Evolutionary conservation across 2,329 filamentous ascomycete species (phyloP).

Genomic region (Aspergillaceae sp.): DNA sequence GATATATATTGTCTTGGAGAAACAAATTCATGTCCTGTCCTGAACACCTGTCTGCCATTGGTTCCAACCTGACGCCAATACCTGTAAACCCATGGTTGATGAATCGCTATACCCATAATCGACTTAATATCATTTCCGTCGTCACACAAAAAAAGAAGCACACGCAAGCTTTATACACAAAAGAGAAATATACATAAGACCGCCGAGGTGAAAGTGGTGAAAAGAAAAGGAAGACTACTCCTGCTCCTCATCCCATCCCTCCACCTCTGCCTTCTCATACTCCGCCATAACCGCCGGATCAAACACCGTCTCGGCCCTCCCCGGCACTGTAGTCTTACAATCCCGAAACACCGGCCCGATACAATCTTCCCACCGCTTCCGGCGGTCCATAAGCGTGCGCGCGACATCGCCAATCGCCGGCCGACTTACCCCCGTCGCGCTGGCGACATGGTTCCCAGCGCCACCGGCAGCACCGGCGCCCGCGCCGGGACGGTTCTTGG

Average conservation of each 20-base stretch:
- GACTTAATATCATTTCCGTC: slow-evolving; percentile 3
- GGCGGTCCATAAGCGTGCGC: slow-evolving; percentile 83
- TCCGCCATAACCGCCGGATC: slow-evolving; percentile 62
- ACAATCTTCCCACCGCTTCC: slow-evolving; percentile 79
- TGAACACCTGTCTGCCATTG: neutral
- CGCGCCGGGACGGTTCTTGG: slow-evolving; percentile 50
- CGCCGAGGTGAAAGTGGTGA: neutral
- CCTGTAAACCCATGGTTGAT: slow-evolving; percentile 4
- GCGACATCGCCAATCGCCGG: slow-evolving; percentile 77
- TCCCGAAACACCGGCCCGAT: slow-evolving; percentile 87
- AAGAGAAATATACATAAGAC: neutral
- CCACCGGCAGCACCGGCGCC: slow-evolving; percentile 65
- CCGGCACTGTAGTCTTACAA: slow-evolving; percentile 66
- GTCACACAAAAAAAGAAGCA: slow-evolving; percentile 5
- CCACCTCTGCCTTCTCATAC: slow-evolving; percentile 65
- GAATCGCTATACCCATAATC: slow-evolving; percentile 7
- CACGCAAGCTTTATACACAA: neutral
- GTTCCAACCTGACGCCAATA: slow-evolving; percentile 4
- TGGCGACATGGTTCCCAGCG: slow-evolving; percentile 54
- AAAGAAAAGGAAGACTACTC: slow-evolving; percentile 38
- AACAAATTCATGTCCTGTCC: neutral
- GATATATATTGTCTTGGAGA: no score
- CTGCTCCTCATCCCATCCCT: slow-evolving; percentile 72
- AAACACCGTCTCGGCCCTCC: slow-evolving; percentile 64
- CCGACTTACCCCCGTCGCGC: slow-evolving; percentile 37